Evolutionary conservation across 768 basidiomycete genomes (phyloP).

Genomic region (Russula dissimulans): DNA sequence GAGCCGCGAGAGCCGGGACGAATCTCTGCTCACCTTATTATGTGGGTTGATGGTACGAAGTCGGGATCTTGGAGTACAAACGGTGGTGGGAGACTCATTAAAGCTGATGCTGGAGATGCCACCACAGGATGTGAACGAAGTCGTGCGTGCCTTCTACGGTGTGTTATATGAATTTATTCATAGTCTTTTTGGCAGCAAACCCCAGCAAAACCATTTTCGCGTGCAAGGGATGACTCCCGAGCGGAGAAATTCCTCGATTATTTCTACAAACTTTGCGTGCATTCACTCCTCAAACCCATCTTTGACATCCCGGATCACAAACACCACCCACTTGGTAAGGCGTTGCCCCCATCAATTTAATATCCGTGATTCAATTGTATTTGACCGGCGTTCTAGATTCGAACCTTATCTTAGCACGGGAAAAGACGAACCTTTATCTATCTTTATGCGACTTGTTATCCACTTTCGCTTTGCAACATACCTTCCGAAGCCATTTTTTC

Average conservation of each 20-base stretch:
- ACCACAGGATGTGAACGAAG: slow-evolving; percentile 24
- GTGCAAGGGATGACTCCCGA: slow-evolving; percentile 71
- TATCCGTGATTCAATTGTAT: not conserved
- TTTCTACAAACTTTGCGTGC: slow-evolving; percentile 80
- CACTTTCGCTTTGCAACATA: slow-evolving; percentile 81
- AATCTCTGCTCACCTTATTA: slow-evolving; percentile 67
- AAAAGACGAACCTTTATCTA: slow-evolving; percentile 74
- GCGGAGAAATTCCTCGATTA: slow-evolving; percentile 88
- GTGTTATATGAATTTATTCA: not conserved
- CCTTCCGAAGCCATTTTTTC: slow-evolving; percentile 87
- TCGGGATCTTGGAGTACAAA: slow-evolving; percentile 79
- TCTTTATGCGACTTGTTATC: slow-evolving; percentile 88
- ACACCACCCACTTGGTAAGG: slow-evolving; percentile 25
- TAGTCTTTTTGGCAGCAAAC: not conserved
- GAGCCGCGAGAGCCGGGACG: slow-evolving; percentile 52
- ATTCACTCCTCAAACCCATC: slow-evolving; percentile 76
- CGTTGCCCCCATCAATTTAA: not conserved
- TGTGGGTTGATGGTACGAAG: slow-evolving; percentile 72
- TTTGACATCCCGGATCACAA: slow-evolving; percentile 62
- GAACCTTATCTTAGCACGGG: slow-evolving; percentile 49
- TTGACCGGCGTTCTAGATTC: slow-evolving; percentile 35
- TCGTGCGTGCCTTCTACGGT: slow-evolving; percentile 12
- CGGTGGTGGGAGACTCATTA: slow-evolving; percentile 82
- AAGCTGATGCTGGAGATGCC: slow-evolving; percentile 77
- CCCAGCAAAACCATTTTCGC: slow-evolving; percentile 37